These are phyloP conservation scores for Dendrobium catenatum DNA, from an alignment of 106 monocot genomes.

Conservation along the genomic window DNA sequence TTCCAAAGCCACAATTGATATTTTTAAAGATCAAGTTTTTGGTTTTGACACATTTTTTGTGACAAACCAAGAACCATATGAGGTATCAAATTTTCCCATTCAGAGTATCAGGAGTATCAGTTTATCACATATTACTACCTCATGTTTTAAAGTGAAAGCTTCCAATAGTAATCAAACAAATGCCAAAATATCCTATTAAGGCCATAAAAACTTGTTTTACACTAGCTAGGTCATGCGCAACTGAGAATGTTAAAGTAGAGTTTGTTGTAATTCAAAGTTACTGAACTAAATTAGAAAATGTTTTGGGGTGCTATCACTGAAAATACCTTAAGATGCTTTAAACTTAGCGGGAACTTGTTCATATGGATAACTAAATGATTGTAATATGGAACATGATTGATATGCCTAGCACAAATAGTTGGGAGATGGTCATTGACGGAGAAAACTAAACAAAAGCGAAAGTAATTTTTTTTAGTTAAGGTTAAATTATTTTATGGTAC, in stretches of 20 bases:
- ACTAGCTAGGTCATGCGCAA: background rate
- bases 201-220: background rate
- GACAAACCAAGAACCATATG: constrained; percentile 91
- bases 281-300: background rate
- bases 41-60: constrained; percentile 92
- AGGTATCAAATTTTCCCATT: constrained; percentile 33
- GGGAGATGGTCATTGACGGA: too few relatives aligned
- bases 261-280: background rate
- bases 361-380: too few relatives aligned
- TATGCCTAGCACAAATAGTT: too few relatives aligned
- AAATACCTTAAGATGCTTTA: background rate
- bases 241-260: background rate
- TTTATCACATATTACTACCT: background rate
- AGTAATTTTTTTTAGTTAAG: too few relatives aligned
- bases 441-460: too few relatives aligned
- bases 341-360: too few relatives aligned
- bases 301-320: background rate
- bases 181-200: background rate
- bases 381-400: too few relatives aligned
- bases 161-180: background rate
- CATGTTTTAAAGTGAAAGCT: background rate
- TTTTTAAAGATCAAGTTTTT: constrained; percentile 71
- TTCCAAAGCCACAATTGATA: constrained; percentile 69
- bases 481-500: too few relatives aligned
- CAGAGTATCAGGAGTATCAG: background rate